Conservation (phyloP, 768 basidiomycete species). For the Boletus speciosus region DNA sequence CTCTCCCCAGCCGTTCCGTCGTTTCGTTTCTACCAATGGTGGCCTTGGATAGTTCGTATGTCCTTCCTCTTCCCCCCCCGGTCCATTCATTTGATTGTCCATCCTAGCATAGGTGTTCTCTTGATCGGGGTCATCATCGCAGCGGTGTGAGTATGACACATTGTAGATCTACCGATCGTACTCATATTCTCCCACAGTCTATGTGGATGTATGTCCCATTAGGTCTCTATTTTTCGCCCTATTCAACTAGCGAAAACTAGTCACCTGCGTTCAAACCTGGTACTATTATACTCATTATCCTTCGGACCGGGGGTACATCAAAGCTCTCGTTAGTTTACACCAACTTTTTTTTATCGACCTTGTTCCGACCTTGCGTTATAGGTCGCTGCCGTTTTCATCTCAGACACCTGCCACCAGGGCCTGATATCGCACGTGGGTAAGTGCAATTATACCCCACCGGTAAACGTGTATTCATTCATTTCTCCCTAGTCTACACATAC, state of each 20-base stretch:
- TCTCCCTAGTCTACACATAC: conserved; percentile 44
- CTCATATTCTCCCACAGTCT: conserved; percentile 34
- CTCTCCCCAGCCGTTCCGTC: neutral
- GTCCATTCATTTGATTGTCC: neutral
- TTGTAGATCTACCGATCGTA: neutral
- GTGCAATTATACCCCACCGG: neutral
- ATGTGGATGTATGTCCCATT: conserved; percentile 42
- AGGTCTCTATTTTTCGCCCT: neutral
- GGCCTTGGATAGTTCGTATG: conserved; percentile 36
- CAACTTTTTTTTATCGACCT: neutral
- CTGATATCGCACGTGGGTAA: conserved; percentile 51
- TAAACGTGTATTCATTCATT: neutral
- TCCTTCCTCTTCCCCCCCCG: neutral
- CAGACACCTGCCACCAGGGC: conserved; percentile 52
- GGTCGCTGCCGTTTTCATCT: conserved; percentile 48
- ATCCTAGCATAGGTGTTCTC: conserved; percentile 45
- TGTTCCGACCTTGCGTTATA: conserved; percentile 19
- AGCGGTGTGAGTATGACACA: conserved; percentile 37
- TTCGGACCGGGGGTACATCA: conserved; percentile 47
- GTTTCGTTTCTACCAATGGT: conserved; percentile 2
- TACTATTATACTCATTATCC: conserved; percentile 51
- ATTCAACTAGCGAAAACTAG: conserved; percentile 28
- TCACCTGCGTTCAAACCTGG: conserved; percentile 53
- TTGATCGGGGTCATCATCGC: conserved; percentile 51
- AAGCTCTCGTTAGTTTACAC: conserved; percentile 38